Base-by-base conservation (phyloP, 2,329 filamentous ascomycete genomes). In the Sporothrix pallida region DNA sequence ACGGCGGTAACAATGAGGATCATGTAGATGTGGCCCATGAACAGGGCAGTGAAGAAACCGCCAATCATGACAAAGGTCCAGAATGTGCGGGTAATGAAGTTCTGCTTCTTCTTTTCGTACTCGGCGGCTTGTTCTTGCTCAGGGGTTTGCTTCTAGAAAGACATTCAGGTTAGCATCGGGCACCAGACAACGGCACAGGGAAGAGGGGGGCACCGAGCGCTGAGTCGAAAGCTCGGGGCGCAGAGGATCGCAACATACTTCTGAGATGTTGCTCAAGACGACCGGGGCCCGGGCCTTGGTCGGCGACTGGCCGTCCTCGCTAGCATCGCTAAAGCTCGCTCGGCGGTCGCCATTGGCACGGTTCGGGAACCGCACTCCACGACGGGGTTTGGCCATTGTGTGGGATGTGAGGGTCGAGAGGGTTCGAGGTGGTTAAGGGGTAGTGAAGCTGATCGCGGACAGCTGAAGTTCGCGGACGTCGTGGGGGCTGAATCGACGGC, bases 1-100 rank as follows among this genome's bases (percentile, higher is more conserved):
- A 99, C 88, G 68, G 92, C 93, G 42, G 96, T 98, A 78, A 98
- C 93, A 81, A 98, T 91, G 79, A 91, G 91, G 81, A 99, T 94
- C 81, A 99, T 93, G 86, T 98, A 99, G 82, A 99, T 94, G 84
- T 99, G 96, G 75, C 96, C 96, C 80, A 95, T 93, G 85, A 98
- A 97, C 83, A 99, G 92, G 77, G 93, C 90, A 73, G 89, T 88
- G 83, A 98, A 98, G 88, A 99, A 99, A 80, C 90, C 88, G 72
- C 87, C 92, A 79, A 99, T 97, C 96, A 99, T 99, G 84, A 97
- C 91, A 77, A 99, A 91, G 3, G 94, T 98, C 96, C 96, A 99
- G 87, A 98, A 94, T 72, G 95, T 95, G 79, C 96, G 91, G 54
- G 94, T 97, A 80, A 98, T 93, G 86, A 99, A 98, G 82, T 96